These are phyloP conservation scores for Apiospora koreana DNA, from an alignment of 2,329 filamentous ascomycete genomes.

Conservation along the genomic window DNA sequence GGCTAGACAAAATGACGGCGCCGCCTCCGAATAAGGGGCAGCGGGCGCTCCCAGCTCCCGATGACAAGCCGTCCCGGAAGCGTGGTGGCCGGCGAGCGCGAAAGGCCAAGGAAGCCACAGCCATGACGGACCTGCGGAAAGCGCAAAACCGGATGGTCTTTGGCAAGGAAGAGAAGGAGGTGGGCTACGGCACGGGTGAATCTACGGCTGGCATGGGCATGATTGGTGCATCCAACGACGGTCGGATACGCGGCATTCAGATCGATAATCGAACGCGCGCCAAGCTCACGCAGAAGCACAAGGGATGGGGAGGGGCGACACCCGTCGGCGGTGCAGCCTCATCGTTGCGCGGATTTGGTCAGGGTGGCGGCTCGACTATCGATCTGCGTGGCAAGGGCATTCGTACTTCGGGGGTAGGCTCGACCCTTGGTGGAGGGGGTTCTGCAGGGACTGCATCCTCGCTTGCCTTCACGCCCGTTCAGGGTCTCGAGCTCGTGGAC, in stretches of 20 bases:
- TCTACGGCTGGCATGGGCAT: conserved; percentile 88
- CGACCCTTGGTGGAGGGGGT: conserved; percentile 54
- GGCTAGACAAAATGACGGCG: conserved; percentile 90
- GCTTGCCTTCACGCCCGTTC: conserved; percentile 90
- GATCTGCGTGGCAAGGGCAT: conserved; percentile 78
- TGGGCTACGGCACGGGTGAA: conserved; percentile 86
- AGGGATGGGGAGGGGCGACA: conserved; percentile 84
- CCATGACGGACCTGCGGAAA: conserved; percentile 95
- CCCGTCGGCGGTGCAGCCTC: conserved; percentile 70
- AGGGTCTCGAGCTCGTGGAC: conserved; percentile 92
- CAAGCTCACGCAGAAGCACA: conserved; percentile 92
- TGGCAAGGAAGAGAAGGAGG: conserved; percentile 91
- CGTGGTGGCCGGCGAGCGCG: conserved; percentile 86
- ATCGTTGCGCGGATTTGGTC: conserved; percentile 77
- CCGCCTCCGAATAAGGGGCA: conserved; percentile 86
- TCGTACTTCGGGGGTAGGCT: conserved; percentile 79
- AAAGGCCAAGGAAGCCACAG: conserved; percentile 94
- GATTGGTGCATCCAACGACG: conserved; percentile 87
- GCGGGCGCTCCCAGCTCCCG: conserved; percentile 84
- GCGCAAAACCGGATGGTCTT: conserved; percentile 96
- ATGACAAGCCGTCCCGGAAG: conserved; percentile 93
- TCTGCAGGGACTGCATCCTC: conserved; percentile 76
- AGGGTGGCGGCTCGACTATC: conserved; percentile 61
- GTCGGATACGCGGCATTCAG: conserved; percentile 84
- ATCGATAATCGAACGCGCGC: conserved; percentile 92